Evolutionary conservation across 306 rosid species (phyloP).

Genomic region (Betula pendula): DNA sequence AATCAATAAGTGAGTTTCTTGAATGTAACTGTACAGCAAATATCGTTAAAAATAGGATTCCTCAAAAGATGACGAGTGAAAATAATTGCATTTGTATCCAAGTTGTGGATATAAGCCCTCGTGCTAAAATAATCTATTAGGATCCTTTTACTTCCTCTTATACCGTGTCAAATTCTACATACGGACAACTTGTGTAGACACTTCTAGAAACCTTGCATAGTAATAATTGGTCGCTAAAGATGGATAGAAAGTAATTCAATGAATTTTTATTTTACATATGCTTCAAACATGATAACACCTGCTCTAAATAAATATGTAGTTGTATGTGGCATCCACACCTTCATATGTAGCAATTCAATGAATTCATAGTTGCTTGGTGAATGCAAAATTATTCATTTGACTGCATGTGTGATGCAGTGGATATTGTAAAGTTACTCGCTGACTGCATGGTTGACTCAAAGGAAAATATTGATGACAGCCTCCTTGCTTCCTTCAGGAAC

Average conservation of each 20-base stretch:
- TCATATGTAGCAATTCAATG: neutral
- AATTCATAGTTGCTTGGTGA: conserved; percentile 3
- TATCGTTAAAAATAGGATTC: neutral
- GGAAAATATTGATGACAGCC: conserved; percentile 72
- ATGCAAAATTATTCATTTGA: conserved; percentile 20
- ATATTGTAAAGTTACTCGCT: conserved; percentile 58
- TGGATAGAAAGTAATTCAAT: neutral
- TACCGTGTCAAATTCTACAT: neutral
- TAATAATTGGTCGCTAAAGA: neutral
- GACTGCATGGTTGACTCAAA: conserved; percentile 60
- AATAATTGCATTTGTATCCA: neutral
- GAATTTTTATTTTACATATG: neutral
- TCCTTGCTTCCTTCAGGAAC: conserved; percentile 49
- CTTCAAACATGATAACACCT: conserved; percentile 8
- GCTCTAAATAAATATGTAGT: conserved; percentile 1
- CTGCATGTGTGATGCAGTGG: conserved; percentile 39
- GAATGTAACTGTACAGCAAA: neutral
- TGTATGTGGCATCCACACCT: neutral
- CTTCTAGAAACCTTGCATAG: neutral
- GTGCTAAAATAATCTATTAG: neutral
- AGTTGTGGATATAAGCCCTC: neutral
- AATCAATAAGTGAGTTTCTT: neutral
- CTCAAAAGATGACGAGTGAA: neutral
- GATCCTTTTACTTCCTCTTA: too few relatives aligned
- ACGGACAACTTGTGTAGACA: neutral